These are phyloP conservation scores for Leccinum imitatum DNA, from an alignment of 768 basidiomycete genomes.

Conservation along the genomic window DNA sequence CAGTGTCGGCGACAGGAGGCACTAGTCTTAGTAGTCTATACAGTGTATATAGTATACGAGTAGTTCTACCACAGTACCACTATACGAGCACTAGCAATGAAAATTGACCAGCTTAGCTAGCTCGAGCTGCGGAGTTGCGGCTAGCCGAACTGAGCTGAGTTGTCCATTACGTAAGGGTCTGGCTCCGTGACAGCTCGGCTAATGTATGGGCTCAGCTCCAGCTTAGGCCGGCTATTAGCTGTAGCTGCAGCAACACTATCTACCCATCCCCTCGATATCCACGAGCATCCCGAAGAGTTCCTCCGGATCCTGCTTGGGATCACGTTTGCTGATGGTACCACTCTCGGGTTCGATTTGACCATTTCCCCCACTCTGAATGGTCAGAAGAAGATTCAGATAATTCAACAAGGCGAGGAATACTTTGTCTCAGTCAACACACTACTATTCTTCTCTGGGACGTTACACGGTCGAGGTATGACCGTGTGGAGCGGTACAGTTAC, in stretches of 20 bases:
- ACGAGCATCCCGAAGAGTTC: not conserved
- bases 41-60: no score
- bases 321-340: not conserved
- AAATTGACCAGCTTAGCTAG: no score
- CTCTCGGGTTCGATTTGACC: not conserved
- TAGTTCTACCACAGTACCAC: no score
- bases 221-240: no score
- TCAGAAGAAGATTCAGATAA: not conserved
- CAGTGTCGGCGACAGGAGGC: no score
- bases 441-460: not conserved
- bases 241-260: not conserved
- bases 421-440: not conserved
- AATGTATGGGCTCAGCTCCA: no score
- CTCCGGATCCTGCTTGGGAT: not conserved
- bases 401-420: not conserved
- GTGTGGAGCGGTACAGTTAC: not conserved
- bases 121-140: no score
- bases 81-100: no score
- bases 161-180: no score
- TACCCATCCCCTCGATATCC: not conserved
- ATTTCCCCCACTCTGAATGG: not conserved
- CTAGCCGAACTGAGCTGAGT: no score
- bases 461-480: conserved; percentile 5
- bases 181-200: no score
- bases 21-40: no score